phyloP scores from a whole-genome alignment of 164 flowering plant genomes.

The Aristolochia fimbriata region DNA sequence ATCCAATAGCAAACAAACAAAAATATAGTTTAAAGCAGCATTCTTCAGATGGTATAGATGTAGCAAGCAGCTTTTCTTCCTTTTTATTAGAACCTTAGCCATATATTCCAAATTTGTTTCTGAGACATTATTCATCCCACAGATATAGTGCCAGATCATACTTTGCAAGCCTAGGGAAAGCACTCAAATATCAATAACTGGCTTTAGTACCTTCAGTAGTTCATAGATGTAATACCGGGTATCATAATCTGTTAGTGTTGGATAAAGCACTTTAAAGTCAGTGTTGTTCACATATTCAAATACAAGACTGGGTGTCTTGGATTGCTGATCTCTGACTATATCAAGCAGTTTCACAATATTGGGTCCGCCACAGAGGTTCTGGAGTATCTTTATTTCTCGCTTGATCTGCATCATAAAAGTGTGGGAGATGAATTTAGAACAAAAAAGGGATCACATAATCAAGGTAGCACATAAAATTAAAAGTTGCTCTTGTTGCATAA shows the following conservation, averaged over 20 bases:
- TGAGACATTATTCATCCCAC: no score
- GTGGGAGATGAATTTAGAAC: background rate
- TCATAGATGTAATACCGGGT: slow-evolving; percentile 88
- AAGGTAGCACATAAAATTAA: background rate
- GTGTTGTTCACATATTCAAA: slow-evolving; percentile 96
- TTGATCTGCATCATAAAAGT: slow-evolving; percentile 54
- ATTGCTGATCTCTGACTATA: slow-evolving; percentile 97
- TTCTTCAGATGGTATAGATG: no score
- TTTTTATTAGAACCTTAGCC: no score
- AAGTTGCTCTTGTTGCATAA: background rate
- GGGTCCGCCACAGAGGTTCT: slow-evolving; percentile 96
- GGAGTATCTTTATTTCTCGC: slow-evolving; percentile 93
- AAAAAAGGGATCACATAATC: background rate
- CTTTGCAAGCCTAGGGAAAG: no score
- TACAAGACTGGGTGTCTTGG: slow-evolving; percentile 93
- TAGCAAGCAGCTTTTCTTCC: no score
- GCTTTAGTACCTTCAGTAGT: slow-evolving; percentile 59
- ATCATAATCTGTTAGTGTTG: slow-evolving; percentile 87
- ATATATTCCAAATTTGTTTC: no score
- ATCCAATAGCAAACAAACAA: no score
- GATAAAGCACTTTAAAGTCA: slow-evolving; percentile 94
- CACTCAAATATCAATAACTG: no score
- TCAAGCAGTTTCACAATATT: slow-evolving; percentile 95
- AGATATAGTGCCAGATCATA: no score
- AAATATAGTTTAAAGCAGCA: no score